These are phyloP conservation scores for Xerocomus amazonicus DNA, from an alignment of 1,284 basidiomycete species.

Conservation along the genomic window DNA sequence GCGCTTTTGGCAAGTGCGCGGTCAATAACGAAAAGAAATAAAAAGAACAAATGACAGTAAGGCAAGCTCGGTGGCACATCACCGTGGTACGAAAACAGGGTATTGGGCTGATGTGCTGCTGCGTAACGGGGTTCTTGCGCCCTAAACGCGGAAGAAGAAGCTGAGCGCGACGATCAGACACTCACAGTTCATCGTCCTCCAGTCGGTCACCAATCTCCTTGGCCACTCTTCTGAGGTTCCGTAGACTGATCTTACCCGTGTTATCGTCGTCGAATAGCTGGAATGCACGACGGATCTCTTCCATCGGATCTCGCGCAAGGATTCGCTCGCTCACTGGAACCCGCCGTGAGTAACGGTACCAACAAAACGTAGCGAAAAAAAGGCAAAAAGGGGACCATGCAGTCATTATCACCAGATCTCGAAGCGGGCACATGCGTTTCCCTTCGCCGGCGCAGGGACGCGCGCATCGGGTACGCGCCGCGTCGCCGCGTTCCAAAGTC, in stretches of 20 bases:
- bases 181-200: constrained; percentile 96
- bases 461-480: no score
- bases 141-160: constrained; percentile 12
- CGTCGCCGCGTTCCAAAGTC: background rate
- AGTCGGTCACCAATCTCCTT: constrained; percentile 96
- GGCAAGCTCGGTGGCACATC: constrained; percentile 15
- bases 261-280: constrained; percentile 96
- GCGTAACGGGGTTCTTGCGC: constrained; percentile 17
- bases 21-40: background rate
- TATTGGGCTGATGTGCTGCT: constrained; percentile 30
- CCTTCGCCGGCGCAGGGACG: no score
- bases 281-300: constrained; percentile 94
- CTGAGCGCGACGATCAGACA: constrained; percentile 18
- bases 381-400: background rate
- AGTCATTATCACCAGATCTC: constrained; percentile 1
- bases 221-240: constrained; percentile 90
- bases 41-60: constrained; percentile 8
- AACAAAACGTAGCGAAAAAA: background rate
- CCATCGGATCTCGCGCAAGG: constrained; percentile 90
- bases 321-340: constrained; percentile 89
- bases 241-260: constrained; percentile 90
- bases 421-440: background rate
- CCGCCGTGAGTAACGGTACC: constrained; percentile 19
- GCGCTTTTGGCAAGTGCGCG: constrained; percentile 20
- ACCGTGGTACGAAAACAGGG: constrained; percentile 20